These are phyloP conservation scores for Acacia confusa DNA, from an alignment of 306 rosid genomes.

Conservation along the genomic window DNA sequence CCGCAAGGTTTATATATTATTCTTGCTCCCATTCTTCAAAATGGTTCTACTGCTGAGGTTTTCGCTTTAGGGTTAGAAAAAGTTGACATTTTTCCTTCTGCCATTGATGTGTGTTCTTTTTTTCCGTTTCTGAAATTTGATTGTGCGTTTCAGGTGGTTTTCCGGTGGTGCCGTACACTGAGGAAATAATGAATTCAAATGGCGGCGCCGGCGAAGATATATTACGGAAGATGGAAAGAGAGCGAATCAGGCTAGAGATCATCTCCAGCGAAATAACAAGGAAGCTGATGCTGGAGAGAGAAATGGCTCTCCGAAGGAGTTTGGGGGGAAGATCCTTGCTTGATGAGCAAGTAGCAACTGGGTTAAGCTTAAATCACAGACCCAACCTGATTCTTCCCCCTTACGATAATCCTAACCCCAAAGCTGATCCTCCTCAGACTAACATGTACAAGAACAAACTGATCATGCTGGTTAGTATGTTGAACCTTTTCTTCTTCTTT, in stretches of 20 bases:
- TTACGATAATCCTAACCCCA: neutral
- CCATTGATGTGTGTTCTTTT: neutral
- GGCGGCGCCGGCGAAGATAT: conserved; percentile 14
- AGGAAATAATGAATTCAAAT: neutral
- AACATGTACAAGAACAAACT: conserved; percentile 39
- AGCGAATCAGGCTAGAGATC: conserved; percentile 48
- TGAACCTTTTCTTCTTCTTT: neutral
- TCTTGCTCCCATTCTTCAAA: neutral
- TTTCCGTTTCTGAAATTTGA: neutral
- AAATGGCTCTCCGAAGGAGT: conserved; percentile 28
- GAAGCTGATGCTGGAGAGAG: conserved; percentile 42
- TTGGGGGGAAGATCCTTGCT: neutral
- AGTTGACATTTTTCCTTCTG: neutral
- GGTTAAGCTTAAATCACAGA: conserved; percentile 11
- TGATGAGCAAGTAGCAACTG: neutral
- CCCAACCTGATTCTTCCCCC: neutral
- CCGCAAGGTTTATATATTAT: conserved; percentile 11
- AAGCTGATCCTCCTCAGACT: neutral
- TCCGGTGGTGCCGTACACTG: neutral
- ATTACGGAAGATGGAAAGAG: conserved; percentile 46
- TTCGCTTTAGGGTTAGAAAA: neutral
- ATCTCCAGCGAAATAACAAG: conserved; percentile 33
- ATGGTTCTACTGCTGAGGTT: neutral
- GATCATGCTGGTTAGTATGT: conserved; percentile 48
- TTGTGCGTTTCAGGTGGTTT: neutral